Conservation (phyloP, 2,329 filamentous ascomycete genomes). For the Aaosphaeria arxii region DNA sequence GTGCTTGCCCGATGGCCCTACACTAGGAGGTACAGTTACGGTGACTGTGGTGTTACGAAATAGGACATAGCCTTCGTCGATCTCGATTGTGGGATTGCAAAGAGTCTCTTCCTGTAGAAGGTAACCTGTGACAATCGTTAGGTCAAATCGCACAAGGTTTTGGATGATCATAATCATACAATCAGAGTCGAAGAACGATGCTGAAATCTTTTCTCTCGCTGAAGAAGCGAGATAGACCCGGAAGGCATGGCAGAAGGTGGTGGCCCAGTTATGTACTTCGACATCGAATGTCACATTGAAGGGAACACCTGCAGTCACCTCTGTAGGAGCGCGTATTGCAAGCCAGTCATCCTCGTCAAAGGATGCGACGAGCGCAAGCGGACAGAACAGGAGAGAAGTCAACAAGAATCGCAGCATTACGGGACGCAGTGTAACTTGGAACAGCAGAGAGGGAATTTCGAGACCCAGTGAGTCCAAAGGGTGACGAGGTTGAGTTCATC, state of each 20-base stretch:
- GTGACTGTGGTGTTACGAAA: constrained; percentile 9
- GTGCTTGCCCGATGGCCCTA: constrained; percentile 11
- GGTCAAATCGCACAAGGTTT: not conserved
- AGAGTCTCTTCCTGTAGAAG: constrained; percentile 9
- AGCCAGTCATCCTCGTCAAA: not conserved
- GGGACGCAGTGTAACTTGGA: too few species aligned
- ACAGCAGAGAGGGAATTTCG: too few species aligned
- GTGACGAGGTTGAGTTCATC: too few species aligned
- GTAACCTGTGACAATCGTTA: constrained; percentile 4
- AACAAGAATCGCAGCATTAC: too few species aligned
- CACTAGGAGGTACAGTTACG: constrained; percentile 9
- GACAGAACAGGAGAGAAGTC: too few species aligned
- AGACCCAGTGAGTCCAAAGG: too few species aligned
- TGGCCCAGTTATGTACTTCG: too few species aligned
- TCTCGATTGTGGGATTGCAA: constrained; percentile 7
- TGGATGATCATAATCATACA: constrained; percentile 1
- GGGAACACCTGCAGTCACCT: constrained; percentile 6
- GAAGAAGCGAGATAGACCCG: constrained; percentile 4
- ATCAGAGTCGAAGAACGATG: constrained; percentile 8
- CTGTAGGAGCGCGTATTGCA: constrained; percentile 5
- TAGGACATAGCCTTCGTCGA: constrained; percentile 3
- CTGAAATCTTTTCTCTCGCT: constrained; percentile 1
- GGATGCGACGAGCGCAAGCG: not conserved
- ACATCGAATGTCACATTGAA: too few species aligned
- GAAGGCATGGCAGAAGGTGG: too few species aligned